Evolutionary conservation across 2,329 filamentous ascomycete genomes (phyloP).

Genomic region (Aureobasidium sp.): DNA sequence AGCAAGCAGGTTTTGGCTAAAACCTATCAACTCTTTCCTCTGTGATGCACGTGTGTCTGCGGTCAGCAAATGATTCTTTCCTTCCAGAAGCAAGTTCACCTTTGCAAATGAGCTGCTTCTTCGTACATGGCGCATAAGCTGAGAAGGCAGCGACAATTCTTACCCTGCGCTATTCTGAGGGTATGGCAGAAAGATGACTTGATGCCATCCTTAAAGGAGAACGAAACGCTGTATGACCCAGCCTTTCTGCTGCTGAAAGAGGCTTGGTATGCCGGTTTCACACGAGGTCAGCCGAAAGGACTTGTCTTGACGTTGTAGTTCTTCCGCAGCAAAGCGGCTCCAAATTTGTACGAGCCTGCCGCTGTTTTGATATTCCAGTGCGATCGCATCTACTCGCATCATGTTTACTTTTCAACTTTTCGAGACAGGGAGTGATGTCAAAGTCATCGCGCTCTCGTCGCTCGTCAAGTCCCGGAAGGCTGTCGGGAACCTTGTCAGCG

Average conservation of each 20-base stretch:
- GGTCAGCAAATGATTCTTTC: slow-evolving; percentile 16
- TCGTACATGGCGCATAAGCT: not conserved
- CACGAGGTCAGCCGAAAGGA: slow-evolving; percentile 22
- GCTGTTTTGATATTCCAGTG: not conserved
- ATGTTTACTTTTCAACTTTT: not conserved
- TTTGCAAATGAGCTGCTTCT: not conserved
- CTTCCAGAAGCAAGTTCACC: slow-evolving; percentile 19
- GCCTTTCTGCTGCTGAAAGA: slow-evolving; percentile 19
- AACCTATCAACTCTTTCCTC: not conserved
- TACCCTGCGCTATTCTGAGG: not conserved
- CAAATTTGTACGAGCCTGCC: not conserved
- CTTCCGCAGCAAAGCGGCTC: not conserved
- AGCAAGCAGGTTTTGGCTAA: not conserved
- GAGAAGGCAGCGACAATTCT: not conserved
- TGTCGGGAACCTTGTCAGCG: not conserved
- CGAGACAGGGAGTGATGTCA: not conserved
- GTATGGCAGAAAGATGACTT: not conserved
- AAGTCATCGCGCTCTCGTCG: not conserved
- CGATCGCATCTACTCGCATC: not conserved
- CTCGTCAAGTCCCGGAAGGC: not conserved
- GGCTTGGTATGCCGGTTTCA: slow-evolving; percentile 24
- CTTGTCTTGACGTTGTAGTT: slow-evolving; percentile 22
- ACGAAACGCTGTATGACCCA: slow-evolving; percentile 24
- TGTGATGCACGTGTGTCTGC: not conserved
- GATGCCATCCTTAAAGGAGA: not conserved